These are phyloP conservation scores for Lagerstroemia speciosa DNA, from an alignment of 345 rosid species.

Conservation along the genomic window DNA sequence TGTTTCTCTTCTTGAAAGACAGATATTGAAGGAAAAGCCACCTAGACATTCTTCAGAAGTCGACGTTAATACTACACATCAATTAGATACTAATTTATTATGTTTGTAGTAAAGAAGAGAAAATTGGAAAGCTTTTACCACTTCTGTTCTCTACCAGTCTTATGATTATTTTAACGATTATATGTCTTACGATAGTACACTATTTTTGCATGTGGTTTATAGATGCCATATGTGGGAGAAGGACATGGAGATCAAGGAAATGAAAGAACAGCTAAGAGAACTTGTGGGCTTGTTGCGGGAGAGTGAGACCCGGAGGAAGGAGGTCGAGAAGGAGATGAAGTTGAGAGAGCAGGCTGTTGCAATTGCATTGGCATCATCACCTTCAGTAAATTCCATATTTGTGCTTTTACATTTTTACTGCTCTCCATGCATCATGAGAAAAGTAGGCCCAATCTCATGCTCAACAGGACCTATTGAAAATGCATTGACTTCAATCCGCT, in stretches of 20 bases:
- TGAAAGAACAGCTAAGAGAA: conserved; percentile 91
- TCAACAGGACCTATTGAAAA: background rate
- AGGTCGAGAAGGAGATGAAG: conserved; percentile 76
- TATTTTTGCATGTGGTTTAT: conserved; percentile 11
- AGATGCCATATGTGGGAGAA: conserved; percentile 96
- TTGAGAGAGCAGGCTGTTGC: conserved; percentile 69
- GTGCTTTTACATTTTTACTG: background rate
- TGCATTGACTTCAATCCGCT: conserved; percentile 4
- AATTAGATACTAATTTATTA: no score
- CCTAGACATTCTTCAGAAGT: background rate
- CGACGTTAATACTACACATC: background rate
- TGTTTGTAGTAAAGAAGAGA: no score
- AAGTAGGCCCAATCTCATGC: no score
- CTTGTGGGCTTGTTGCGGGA: conserved; percentile 62
- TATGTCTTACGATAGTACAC: background rate
- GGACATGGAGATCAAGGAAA: conserved; percentile 79
- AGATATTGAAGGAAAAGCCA: background rate
- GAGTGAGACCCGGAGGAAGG: conserved; percentile 73
- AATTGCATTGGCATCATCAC: conserved; percentile 50
- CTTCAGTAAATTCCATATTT: conserved; percentile 34
- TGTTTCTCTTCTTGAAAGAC: background rate
- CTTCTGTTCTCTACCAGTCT: background rate
- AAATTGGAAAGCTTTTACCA: background rate
- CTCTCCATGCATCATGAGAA: background rate
- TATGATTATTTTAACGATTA: background rate